Percentiles rank a stretch among this genome's conserved stretches.
These are phyloP conservation scores for Saitoella complicata DNA, from an alignment of 805 yeast genomes.

Conservation along the genomic window DNA sequence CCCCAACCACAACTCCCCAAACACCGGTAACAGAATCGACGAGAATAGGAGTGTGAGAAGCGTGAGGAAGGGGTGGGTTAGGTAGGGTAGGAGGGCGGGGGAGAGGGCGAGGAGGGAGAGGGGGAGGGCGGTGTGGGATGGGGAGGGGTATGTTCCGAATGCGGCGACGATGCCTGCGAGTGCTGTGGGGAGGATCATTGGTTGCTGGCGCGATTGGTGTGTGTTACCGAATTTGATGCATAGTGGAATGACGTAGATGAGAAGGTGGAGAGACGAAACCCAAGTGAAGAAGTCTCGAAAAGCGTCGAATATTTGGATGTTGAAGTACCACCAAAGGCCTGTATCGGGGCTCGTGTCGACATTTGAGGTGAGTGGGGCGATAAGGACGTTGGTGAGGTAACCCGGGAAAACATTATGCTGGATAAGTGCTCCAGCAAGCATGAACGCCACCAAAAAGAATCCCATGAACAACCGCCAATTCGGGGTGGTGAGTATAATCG, in stretches of 20 bases:
- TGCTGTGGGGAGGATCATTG: conserved; percentile 38
- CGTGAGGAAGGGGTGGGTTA: conserved; percentile 33
- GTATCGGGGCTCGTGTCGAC: conserved; percentile 42
- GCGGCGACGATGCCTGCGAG: conserved; percentile 40
- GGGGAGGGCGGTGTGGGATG: conserved; percentile 56
- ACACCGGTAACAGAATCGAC: conserved; percentile 63
- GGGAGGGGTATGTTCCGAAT: conserved; percentile 72
- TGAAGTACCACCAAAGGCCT: conserved; percentile 98
- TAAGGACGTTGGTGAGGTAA: too few species aligned
- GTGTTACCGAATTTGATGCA: conserved; percentile 20
- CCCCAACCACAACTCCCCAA: conserved; percentile 87
- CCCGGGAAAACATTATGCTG: too few species aligned
- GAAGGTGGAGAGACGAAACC: conserved; percentile 62
- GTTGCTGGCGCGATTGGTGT: conserved; percentile 42
- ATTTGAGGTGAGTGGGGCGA: too few species aligned
- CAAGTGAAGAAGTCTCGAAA: conserved; percentile 71
- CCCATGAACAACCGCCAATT: too few species aligned
- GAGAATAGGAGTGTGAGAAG: conserved; percentile 39
- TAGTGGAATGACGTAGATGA: conserved; percentile 55
- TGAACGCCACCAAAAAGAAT: too few species aligned
- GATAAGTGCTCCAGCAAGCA: too few species aligned
- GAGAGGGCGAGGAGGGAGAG: conserved; percentile 32
- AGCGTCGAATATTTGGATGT: conserved; percentile 85
- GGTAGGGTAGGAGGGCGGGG: conserved; percentile 15
- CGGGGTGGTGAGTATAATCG: too few species aligned